These are phyloP conservation scores for Albifimbria verrucaria DNA, from an alignment of 2,329 filamentous ascomycete genomes.

Conservation along the genomic window DNA sequence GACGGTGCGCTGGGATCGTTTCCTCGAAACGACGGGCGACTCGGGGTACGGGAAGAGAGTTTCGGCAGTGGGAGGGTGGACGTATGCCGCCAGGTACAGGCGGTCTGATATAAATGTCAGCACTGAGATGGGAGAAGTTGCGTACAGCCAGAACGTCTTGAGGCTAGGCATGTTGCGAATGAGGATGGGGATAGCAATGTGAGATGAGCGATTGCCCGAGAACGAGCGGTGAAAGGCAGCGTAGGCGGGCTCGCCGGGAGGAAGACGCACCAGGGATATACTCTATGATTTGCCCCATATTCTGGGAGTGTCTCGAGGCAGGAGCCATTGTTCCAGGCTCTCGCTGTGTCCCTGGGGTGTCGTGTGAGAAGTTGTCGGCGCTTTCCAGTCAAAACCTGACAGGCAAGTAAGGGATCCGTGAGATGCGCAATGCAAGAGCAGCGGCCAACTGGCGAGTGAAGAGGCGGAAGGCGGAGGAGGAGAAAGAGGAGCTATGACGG, in stretches of 20 bases:
- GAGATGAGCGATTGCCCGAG: slow-evolving; percentile 19
- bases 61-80: slow-evolving; percentile 72
- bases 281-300: slow-evolving; percentile 87
- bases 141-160: slow-evolving; percentile 6
- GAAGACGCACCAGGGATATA: slow-evolving; percentile 80
- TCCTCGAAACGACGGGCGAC: slow-evolving; percentile 50
- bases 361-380: background rate
- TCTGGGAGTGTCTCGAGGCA: slow-evolving; percentile 47
- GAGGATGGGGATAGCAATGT: slow-evolving; percentile 24
- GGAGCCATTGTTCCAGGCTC: slow-evolving; percentile 44
- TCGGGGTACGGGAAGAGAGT: slow-evolving; percentile 86
- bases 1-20: slow-evolving; percentile 53
- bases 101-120: slow-evolving; percentile 62
- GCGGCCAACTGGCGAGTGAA: no score
- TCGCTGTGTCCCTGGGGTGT: background rate
- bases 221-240: slow-evolving; percentile 6
- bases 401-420: no score
- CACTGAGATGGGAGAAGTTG: slow-evolving; percentile 12
- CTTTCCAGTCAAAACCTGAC: no score
- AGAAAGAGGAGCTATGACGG: background rate
- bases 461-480: background rate
- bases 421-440: no score
- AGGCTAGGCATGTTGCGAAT: slow-evolving; percentile 8
- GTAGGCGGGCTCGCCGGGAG: slow-evolving; percentile 5
- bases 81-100: slow-evolving; percentile 90